Conservation (phyloP, 2,329 filamentous ascomycete genomes). For the Colletotrichum sp. region DNA sequence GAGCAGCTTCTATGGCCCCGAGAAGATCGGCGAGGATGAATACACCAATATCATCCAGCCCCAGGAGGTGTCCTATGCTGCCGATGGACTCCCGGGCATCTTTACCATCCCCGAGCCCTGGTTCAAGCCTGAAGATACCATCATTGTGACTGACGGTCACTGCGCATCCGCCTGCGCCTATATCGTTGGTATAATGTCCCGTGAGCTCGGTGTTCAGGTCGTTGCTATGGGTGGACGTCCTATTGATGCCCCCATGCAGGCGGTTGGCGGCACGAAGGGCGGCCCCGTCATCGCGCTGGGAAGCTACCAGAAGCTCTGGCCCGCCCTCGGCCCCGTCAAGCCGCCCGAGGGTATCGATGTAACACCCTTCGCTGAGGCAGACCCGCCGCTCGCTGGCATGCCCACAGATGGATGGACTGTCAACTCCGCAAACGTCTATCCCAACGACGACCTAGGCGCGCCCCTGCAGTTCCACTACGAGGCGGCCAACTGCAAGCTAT, state of each 20-base stretch:
- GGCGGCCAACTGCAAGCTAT: slow-evolving; percentile 65
- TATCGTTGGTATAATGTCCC: slow-evolving; percentile 48
- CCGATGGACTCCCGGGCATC: neutral
- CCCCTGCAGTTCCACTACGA: slow-evolving; percentile 67
- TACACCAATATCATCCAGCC: slow-evolving; percentile 35
- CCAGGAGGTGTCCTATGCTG: neutral
- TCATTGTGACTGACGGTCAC: slow-evolving; percentile 27
- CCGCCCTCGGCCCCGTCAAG: neutral
- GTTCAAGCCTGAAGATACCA: slow-evolving; percentile 36
- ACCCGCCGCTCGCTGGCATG: slow-evolving; percentile 5
- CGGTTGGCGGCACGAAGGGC: slow-evolving; percentile 70
- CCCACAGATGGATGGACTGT: neutral
- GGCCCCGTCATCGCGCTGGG: slow-evolving; percentile 36
- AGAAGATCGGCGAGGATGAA: slow-evolving; percentile 33
- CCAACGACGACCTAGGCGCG: slow-evolving; percentile 19
- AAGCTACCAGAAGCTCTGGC: neutral
- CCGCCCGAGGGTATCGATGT: slow-evolving; percentile 1
- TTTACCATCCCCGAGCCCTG: neutral
- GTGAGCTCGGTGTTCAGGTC: slow-evolving; percentile 56
- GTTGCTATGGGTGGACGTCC: slow-evolving; percentile 66
- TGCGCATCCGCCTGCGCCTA: slow-evolving; percentile 26
- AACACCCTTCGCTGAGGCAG: neutral
- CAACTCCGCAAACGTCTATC: slow-evolving; percentile 27
- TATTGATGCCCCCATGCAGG: slow-evolving; percentile 59
- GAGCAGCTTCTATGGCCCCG: slow-evolving; percentile 46